Base-by-base conservation (phyloP, 345 rosid species). In the Rhizophora mangle region DNA sequence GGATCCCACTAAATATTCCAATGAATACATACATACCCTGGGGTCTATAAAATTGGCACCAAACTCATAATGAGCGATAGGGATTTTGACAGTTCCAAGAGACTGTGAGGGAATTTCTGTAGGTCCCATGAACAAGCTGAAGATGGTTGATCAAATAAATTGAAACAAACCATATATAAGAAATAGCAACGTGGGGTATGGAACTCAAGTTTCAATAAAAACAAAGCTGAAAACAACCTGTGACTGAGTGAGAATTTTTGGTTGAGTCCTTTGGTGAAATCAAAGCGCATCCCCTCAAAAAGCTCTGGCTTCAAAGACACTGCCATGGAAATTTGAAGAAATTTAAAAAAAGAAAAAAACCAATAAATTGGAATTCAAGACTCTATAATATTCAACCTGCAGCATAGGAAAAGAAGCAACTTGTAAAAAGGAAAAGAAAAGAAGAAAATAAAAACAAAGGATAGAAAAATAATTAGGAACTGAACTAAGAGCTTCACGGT, bases 231-330 rank as follows among this genome's bases (percentile, higher is more conserved):
- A 59, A 59, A 2, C 6, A 72, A 92, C 99, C 97, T 95, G 77
- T 92, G 99, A 73, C 96, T 87, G 63, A 92, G 89, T n/a, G 89
- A 88, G 80, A 95, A 95, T 67, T 85, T 89, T 60, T 85, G 93
- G 77, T 88, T 95, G 58, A 95, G 84, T 8, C 92, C 86, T 74
- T 90, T 95, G 79, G 88, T 83, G 77, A 95, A 95, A 81, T 95
- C 99, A 71, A 95, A 95, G 55, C 96, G 96, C 80, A 95, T 77
- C 46, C 98, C 99, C 89, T 95, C 99, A 70, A 92, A 95, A 78
- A 78, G 68, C 52, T 95, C 99, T 6, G 96, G 88, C 87, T 88
- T 95, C 72, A 95, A 82, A 52, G 99, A 90, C 96, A 95, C 99
- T 95, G 91, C 81, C 24, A 56, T 56, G 47, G 24, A 6, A 51